Base-by-base conservation (phyloP, 208 protist genomes). In the Trypanosoma melophagium region DNA sequence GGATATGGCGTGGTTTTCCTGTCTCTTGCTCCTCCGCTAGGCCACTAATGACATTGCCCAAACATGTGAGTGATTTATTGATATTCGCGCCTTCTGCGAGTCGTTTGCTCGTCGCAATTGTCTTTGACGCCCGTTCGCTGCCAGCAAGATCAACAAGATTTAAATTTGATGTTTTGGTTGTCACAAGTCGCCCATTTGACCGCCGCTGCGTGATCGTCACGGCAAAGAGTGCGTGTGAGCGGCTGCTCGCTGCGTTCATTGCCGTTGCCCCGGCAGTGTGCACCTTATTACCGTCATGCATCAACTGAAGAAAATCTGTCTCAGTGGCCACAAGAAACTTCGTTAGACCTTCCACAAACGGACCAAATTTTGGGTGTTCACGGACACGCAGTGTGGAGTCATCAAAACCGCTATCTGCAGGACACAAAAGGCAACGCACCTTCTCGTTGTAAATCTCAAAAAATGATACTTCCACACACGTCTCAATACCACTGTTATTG, bases 361-460 rank as follows among this genome's bases (percentile, higher is more conserved):
- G 85, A 51, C 90, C 85, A 56, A 80, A 84, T 47, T 81, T 89
- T 1, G 83, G 85, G 77, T 96, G 86, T 68, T 96, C 86, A 0
- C 86, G 79, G 7, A 96, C 83, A 12, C 86, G 85, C 69, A 96
- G 74, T 41, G 74, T 66, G 7, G 81, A 78, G 55, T 84, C 77
- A n/a, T 93, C 86, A 66, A 79, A 81, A 31, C 77, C 87, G 40
- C 66, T 73, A 7, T 66, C 69, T 1, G 78, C 79, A 10, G 85
- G 83, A 10, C 79, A 64, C 41, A 97, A 66, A 13, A 97, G 74
- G 59, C 84, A 86, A 28, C 83, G 77, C 2, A 96, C 89, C 69
- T 88, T 86, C 64, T 97, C 93, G 52, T 93, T 94, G 81, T 97
- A 97, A 44, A 97, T 93, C 54, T 97, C 93, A 68, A 92, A 87